Evolutionary conservation across 257 asterid genomes (phyloP).

Genomic region (Ilex aquifolium): DNA sequence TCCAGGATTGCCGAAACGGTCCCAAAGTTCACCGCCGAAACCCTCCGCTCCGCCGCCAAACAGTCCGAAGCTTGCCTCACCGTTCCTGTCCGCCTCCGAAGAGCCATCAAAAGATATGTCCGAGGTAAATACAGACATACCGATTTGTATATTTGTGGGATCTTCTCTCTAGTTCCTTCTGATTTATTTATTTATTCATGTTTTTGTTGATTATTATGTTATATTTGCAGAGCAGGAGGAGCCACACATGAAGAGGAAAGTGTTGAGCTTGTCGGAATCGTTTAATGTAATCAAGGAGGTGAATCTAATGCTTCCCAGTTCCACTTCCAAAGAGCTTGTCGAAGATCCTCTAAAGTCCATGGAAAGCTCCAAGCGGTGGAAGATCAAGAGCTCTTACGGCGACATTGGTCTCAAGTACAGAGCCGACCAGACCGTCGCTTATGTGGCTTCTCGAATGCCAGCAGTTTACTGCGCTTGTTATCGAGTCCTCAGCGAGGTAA

Average conservation of each 20-base stretch:
- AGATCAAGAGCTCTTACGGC: slow-evolving; percentile 58
- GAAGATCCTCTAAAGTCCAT: slow-evolving; percentile 72
- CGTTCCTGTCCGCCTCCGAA: slow-evolving; percentile 69
- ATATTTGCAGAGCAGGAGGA: slow-evolving; percentile 61
- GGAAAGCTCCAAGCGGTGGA: slow-evolving; percentile 81
- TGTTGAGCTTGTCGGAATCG: slow-evolving; percentile 66
- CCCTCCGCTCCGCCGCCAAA: slow-evolving; percentile 85
- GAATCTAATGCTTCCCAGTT: slow-evolving; percentile 67
- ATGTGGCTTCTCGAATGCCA: slow-evolving; percentile 96
- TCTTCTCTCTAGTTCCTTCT: background rate
- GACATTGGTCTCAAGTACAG: slow-evolving; percentile 75
- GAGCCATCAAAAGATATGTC: slow-evolving; percentile 64
- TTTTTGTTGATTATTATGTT: background rate
- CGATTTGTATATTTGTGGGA: background rate
- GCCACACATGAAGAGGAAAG: slow-evolving; percentile 75
- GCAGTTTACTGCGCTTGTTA: slow-evolving; percentile 82
- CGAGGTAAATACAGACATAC: slow-evolving; percentile 32
- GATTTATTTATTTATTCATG: background rate
- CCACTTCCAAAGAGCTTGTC: slow-evolving; percentile 72
- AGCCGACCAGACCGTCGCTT: slow-evolving; percentile 77
- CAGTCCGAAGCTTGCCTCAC: slow-evolving; percentile 75
- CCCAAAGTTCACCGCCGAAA: slow-evolving; percentile 75
- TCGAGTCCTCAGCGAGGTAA: slow-evolving; percentile 88
- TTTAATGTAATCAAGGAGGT: slow-evolving; percentile 69
- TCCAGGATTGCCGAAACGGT: slow-evolving; percentile 47